Percentiles rank a stretch among this genome's conserved stretches.
Evolutionary conservation across 2,329 filamentous ascomycete genomes (phyloP).

Genomic region (Dendrostoma leiphaemia): DNA sequence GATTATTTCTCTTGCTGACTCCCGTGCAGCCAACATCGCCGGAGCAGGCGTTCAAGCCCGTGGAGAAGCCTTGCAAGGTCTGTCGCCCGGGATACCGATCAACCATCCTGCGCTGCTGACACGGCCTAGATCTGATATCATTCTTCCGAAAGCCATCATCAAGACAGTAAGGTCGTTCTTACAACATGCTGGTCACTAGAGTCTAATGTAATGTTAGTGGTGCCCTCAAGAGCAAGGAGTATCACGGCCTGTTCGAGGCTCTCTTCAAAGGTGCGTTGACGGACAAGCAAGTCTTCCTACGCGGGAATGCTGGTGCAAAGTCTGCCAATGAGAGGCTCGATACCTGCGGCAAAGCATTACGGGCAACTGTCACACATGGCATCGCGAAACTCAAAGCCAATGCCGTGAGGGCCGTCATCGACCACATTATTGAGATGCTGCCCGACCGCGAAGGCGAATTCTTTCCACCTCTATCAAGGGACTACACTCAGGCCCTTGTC

Average conservation of each 20-base stretch:
- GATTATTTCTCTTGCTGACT: neutral
- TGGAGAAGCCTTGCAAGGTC: conserved; percentile 15
- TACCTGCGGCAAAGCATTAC: conserved; percentile 68
- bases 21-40: neutral
- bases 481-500: conserved; percentile 76
- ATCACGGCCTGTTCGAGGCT: conserved; percentile 76
- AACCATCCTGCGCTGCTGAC: neutral
- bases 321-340: conserved; percentile 59
- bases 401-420: conserved; percentile 74
- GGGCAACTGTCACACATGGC: conserved; percentile 69
- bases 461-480: conserved; percentile 66
- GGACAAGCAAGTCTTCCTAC: conserved; percentile 66
- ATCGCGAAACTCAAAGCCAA: conserved; percentile 68
- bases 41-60: conserved; percentile 1
- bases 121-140: conserved; percentile 7
- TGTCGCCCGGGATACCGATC: neutral
- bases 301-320: conserved; percentile 40
- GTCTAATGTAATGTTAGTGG: conserved; percentile 2
- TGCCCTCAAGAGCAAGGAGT: conserved; percentile 70
- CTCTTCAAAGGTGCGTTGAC: conserved; percentile 68
- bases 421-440: conserved; percentile 77
- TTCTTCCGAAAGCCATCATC: conserved; percentile 12
- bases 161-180: conserved; percentile 7
- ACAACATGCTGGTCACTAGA: neutral
- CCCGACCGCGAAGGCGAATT: conserved; percentile 59